Conservation (phyloP, 441 rosid species). For the Gossypium schwendimanii region DNA sequence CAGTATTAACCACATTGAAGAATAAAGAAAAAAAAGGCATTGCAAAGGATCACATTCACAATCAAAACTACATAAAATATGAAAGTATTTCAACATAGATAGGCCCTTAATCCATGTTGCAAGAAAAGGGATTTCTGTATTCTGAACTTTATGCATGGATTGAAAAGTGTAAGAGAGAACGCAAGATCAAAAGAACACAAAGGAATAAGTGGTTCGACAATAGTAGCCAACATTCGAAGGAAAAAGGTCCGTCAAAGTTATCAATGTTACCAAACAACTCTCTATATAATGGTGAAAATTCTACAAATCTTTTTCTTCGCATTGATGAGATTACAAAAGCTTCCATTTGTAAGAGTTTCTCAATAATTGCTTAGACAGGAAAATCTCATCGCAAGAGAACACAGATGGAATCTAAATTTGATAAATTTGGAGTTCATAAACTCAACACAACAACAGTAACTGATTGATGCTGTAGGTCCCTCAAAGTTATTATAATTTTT, state of each 20-base stretch:
- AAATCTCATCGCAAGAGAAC: neutral
- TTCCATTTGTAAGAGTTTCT: constrained; percentile 1
- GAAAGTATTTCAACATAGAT: neutral
- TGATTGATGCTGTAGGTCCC: neutral
- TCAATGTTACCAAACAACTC: neutral
- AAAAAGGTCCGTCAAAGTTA: neutral
- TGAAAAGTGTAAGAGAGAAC: neutral
- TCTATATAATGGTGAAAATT: neutral
- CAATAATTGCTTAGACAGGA: neutral
- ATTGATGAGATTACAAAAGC: neutral
- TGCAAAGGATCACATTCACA: neutral
- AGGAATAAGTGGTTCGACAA: neutral
- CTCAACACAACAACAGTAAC: neutral
- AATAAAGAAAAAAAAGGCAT: neutral
- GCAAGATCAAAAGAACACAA: neutral
- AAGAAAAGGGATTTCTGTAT: neutral
- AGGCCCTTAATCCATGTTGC: neutral
- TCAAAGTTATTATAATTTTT: neutral
- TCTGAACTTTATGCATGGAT: neutral
- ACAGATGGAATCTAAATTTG: neutral
- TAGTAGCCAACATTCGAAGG: neutral
- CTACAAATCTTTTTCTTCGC: neutral
- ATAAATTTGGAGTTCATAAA: neutral
- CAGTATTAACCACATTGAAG: constrained; percentile 8
- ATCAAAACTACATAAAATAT: neutral